phyloP scores from a whole-genome alignment of 2,329 filamentous ascomycete species.

The Plenodomus lindquistii region DNA sequence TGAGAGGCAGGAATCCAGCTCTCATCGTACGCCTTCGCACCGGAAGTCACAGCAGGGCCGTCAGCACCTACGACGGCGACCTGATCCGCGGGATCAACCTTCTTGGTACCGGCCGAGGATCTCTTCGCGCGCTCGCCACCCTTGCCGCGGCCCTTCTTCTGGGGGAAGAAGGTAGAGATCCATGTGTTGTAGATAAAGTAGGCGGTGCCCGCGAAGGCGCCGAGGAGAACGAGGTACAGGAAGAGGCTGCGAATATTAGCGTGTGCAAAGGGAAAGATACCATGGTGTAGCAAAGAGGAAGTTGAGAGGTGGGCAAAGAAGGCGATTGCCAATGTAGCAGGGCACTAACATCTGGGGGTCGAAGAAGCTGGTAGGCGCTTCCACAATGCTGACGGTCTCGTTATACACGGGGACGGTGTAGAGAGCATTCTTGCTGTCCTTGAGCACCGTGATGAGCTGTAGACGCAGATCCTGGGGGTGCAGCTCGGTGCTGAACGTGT shows the following conservation, averaged over 20 bases:
- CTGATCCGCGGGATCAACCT: constrained; percentile 64
- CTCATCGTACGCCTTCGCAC: constrained; percentile 80
- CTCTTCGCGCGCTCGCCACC: constrained; percentile 68
- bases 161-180: constrained; percentile 94
- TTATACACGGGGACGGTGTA: constrained; percentile 82
- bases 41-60: constrained; percentile 68
- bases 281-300: not conserved
- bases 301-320: not conserved
- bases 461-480: constrained; percentile 86
- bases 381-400: constrained; percentile 81
- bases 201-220: constrained; percentile 74
- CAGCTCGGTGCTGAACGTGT: constrained; percentile 86
- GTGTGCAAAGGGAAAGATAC: not conserved
- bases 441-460: constrained; percentile 74
- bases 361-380: constrained; percentile 87
- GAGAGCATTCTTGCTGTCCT: constrained; percentile 66
- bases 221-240: constrained; percentile 89
- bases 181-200: constrained; percentile 99
- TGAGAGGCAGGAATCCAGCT: constrained; percentile 92
- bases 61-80: constrained; percentile 69
- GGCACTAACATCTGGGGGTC: constrained; percentile 87
- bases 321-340: not conserved
- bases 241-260: constrained; percentile 72
- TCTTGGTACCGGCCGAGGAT: constrained; percentile 66
- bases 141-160: constrained; percentile 66